A percentile compares a stretch with the other conserved stretches of the same genome.
These are phyloP conservation scores for Auriculariales sp. DNA, from an alignment of 768 basidiomycete genomes.

Conservation along the genomic window DNA sequence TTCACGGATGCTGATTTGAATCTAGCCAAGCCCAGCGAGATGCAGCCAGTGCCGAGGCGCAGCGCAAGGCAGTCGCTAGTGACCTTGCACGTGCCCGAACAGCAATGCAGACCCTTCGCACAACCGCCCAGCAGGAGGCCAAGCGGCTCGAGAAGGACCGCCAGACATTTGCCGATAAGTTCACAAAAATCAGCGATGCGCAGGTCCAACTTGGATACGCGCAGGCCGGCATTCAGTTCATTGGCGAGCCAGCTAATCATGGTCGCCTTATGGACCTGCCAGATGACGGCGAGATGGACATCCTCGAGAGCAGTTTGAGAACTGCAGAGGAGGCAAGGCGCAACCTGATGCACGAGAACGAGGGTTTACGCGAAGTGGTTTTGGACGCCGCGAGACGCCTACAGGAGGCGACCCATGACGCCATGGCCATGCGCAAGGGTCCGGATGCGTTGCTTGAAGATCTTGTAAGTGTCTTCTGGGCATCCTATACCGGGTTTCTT, in stretches of 20 bases:
- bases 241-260: slow-evolving; percentile 29
- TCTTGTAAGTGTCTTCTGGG: slow-evolving; percentile 23
- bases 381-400: slow-evolving; percentile 52
- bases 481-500: slow-evolving; percentile 1
- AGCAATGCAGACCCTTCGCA: slow-evolving; percentile 50
- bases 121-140: slow-evolving; percentile 52
- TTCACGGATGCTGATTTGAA: slow-evolving; percentile 2
- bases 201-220: slow-evolving; percentile 42
- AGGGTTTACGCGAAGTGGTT: slow-evolving; percentile 41
- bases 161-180: slow-evolving; percentile 59
- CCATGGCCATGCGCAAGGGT: slow-evolving; percentile 19
- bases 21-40: slow-evolving; percentile 36
- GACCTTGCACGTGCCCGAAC: slow-evolving; percentile 65
- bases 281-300: slow-evolving; percentile 35
- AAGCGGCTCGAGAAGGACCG: slow-evolving; percentile 74
- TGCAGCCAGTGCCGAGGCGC: slow-evolving; percentile 42
- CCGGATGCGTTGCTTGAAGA: slow-evolving; percentile 24
- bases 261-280: slow-evolving; percentile 21
- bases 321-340: slow-evolving; percentile 55
- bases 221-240: slow-evolving; percentile 34
- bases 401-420: slow-evolving; percentile 35
- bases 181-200: slow-evolving; percentile 53
- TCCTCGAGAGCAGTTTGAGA: slow-evolving; percentile 53
- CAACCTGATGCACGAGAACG: slow-evolving; percentile 50
- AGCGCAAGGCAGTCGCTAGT: slow-evolving; percentile 53